These are phyloP conservation scores for Pelargonium fulgidum DNA, from an alignment of 441 rosid genomes.

Conservation along the genomic window DNA sequence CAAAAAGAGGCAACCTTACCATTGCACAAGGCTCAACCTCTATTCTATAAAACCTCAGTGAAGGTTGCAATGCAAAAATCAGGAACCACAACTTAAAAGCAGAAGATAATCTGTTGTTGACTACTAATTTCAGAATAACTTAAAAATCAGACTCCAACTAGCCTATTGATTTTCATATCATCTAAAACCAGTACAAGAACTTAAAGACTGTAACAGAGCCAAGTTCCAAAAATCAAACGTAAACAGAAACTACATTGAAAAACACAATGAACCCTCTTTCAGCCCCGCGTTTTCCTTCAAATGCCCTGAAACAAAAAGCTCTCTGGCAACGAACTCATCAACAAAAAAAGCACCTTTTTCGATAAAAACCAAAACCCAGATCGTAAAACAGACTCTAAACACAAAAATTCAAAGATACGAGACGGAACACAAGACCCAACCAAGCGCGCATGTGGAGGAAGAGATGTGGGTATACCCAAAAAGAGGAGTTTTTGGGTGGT, in stretches of 20 bases:
- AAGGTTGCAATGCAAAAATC: neutral
- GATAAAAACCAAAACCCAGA: constrained; percentile 12
- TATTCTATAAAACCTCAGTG: neutral
- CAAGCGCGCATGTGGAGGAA: neutral
- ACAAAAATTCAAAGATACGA: constrained; percentile 1
- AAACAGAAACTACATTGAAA: neutral
- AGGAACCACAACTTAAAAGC: neutral
- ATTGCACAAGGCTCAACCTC: neutral
- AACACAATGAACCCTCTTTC: neutral
- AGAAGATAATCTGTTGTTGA: too few species aligned
- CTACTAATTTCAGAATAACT: neutral
- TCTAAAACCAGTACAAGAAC: neutral
- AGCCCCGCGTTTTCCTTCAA: neutral
- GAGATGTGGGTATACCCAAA: constrained; percentile 40
- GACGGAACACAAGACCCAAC: neutral
- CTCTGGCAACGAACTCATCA: neutral
- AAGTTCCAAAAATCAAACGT: neutral
- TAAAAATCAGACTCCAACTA: neutral
- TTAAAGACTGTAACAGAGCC: neutral
- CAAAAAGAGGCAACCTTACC: neutral
- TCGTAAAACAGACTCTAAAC: constrained; percentile 1
- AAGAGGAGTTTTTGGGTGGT: constrained; percentile 65
- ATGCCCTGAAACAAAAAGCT: neutral
- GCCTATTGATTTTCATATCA: neutral
- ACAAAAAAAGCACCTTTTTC: constrained; percentile 15